phyloP scores from a whole-genome alignment of 1,139 yeast genomes.

The Kodamaea ohmeri region DNA sequence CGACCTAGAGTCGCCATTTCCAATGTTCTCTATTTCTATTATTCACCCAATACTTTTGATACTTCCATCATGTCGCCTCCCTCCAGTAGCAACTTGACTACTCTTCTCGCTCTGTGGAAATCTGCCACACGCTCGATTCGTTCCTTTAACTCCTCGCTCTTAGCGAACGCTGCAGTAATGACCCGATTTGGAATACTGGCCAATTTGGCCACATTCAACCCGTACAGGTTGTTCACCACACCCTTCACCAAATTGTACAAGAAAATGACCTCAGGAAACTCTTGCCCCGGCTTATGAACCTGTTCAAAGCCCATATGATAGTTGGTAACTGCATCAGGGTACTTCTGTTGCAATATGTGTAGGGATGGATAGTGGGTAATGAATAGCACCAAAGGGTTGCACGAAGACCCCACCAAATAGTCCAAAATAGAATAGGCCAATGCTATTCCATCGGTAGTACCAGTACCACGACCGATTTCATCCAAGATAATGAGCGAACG shows the following conservation, averaged over 20 bases:
- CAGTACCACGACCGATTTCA: slow-evolving; percentile 78
- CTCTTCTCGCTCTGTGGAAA: not conserved
- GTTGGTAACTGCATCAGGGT: slow-evolving; percentile 45
- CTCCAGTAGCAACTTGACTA: not conserved
- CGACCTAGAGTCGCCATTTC: no score
- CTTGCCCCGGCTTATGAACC: slow-evolving; percentile 27
- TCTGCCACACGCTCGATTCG: slow-evolving; percentile 1
- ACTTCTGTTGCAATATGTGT: slow-evolving; percentile 47
- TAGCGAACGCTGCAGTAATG: slow-evolving; percentile 45
- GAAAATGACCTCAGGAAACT: slow-evolving; percentile 49
- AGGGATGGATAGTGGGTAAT: slow-evolving; percentile 88
- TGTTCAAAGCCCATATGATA: slow-evolving; percentile 77
- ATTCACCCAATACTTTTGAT: no score
- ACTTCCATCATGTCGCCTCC: not conserved
- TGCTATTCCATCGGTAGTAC: slow-evolving; percentile 86
- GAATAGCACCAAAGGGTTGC: slow-evolving; percentile 62
- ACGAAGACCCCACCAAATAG: slow-evolving; percentile 49
- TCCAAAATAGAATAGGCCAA: slow-evolving; percentile 77
- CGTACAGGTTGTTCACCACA: slow-evolving; percentile 64
- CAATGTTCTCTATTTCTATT: no score
- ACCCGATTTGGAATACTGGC: slow-evolving; percentile 59
- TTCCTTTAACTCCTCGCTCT: slow-evolving; percentile 43
- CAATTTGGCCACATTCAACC: slow-evolving; percentile 73
- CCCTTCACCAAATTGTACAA: slow-evolving; percentile 62
- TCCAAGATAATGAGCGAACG: slow-evolving; percentile 60